Base-by-base conservation (phyloP, 306 rosid species). In the cucumber (Cucumis sativus) region DNA sequence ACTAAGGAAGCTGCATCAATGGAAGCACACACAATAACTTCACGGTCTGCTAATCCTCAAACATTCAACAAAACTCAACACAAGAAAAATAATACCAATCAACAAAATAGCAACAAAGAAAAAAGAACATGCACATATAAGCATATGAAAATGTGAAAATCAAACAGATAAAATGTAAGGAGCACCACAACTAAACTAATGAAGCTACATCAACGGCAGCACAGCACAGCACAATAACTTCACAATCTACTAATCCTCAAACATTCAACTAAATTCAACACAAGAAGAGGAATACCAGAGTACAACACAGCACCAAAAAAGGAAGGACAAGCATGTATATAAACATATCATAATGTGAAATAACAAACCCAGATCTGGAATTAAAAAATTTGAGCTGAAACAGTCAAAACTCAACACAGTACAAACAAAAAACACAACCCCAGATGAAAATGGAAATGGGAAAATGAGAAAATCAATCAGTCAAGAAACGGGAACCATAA, bases 351-450 rank as follows among this genome's bases (percentile, higher is more conserved):
- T 17, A 57, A 78, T 70, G 43, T 13, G 33, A 55, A 55, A 55
- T 18, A 81, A 79, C 79, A 41, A 23, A 69, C 43, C 62, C 80
- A 80, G 92, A 90, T 90, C 89, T 85, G 88, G 39, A 67, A 39
- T 67, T 41, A 10, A 67, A 55, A 41, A 41, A 67, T 41, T 39
- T 67, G 55, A 28, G 13, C 21, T 28, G 20, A 20, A 56, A 23
- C 75, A 23, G 57, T 37, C 51, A 14, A 25, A 61, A 80, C 80
- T 57, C 79, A 64, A 57, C 62, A 43, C 18, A 47, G 71, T 43
- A 70, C 21, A 80, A 63, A 59, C 20, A 58, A 2, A 54, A 28
- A 63, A 51, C 23, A 69, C 67, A 75, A 74, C 1, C n/a, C 33
- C 40, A 51, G 64, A 51, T 15, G 10, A 64, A 65, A 39, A 65